Evolutionary conservation across 768 basidiomycete genomes (phyloP).

Genomic region (Grammothele lineata): DNA sequence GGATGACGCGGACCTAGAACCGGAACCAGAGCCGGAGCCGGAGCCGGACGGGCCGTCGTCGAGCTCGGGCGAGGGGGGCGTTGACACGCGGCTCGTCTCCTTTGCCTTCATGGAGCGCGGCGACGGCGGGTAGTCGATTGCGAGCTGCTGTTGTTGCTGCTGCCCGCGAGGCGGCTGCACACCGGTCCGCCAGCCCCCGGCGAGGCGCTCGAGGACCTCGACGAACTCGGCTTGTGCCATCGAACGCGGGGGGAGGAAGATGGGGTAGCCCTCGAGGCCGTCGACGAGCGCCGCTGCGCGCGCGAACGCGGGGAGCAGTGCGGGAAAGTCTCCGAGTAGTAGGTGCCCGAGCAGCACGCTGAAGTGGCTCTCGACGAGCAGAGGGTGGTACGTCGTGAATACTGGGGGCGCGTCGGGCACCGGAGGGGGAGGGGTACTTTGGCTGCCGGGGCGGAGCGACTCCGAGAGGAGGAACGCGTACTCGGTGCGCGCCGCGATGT

Average conservation of each 20-base stretch:
- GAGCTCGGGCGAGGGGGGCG: constrained; percentile 20
- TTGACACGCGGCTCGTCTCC: constrained; percentile 18
- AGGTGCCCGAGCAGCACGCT: constrained; percentile 70
- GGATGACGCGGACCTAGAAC: constrained; percentile 25
- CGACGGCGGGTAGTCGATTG: constrained; percentile 33
- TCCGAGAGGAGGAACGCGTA: constrained; percentile 70
- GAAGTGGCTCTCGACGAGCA: constrained; percentile 85
- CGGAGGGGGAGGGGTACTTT: constrained; percentile 30
- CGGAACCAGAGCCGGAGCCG: constrained; percentile 27
- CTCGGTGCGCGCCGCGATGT: constrained; percentile 52
- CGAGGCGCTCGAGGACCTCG: constrained; percentile 79
- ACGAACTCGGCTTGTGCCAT: constrained; percentile 90
- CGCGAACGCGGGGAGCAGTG: constrained; percentile 59
- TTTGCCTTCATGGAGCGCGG: constrained; percentile 22
- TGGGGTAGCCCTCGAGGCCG: constrained; percentile 82
- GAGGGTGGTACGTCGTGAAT: constrained; percentile 88
- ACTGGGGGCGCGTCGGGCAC: constrained; percentile 49
- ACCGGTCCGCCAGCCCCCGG: constrained; percentile 69
- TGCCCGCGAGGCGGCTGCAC: constrained; percentile 34
- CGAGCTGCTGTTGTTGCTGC: constrained; percentile 37
- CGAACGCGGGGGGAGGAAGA: constrained; percentile 82
- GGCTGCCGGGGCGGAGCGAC: constrained; percentile 58
- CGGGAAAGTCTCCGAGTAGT: constrained; percentile 71
- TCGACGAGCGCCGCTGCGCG: constrained; percentile 69
- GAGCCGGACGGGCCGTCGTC: constrained; percentile 25